Evolutionary conservation across 2,329 filamentous ascomycete genomes (phyloP).

Genomic region (Cladosporium sp.): DNA sequence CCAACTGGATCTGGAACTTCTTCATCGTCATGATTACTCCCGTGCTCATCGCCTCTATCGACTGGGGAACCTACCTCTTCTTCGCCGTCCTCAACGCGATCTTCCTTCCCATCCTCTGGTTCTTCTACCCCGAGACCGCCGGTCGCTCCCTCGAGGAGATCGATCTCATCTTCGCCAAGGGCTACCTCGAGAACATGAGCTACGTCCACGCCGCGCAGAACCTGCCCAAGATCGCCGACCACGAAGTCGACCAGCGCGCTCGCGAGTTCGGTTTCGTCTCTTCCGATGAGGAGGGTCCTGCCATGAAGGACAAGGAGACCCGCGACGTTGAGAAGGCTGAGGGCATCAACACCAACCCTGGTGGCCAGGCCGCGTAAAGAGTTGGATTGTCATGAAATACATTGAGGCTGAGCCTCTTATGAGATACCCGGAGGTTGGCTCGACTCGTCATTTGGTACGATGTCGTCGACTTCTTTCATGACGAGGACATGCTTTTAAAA

Average conservation of each 20-base stretch:
- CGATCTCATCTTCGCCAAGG: constrained; percentile 22
- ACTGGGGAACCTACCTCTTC: constrained; percentile 34
- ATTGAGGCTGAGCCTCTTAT: neutral
- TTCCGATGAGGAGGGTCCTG: constrained; percentile 23
- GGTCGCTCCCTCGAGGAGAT: constrained; percentile 25
- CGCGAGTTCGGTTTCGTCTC: constrained; percentile 29
- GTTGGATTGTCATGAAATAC: no score
- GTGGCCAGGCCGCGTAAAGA: constrained; percentile 2
- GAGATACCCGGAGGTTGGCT: constrained; percentile 6
- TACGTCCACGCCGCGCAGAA: constrained; percentile 34
- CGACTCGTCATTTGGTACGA: no score
- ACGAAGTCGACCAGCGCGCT: constrained; percentile 29
- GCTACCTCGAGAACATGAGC: constrained; percentile 24
- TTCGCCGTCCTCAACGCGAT: constrained; percentile 47
- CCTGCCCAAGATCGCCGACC: constrained; percentile 29
- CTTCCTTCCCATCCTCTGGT: constrained; percentile 55
- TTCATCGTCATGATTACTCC: constrained; percentile 34
- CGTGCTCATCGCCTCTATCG: constrained; percentile 30
- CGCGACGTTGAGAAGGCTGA: constrained; percentile 9
- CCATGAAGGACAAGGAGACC: neutral
- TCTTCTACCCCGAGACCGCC: constrained; percentile 42
- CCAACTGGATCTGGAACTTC: constrained; percentile 38
- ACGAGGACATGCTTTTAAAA: neutral
- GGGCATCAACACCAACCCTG: constrained; percentile 10
- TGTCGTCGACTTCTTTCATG: neutral